Percentiles rank a stretch among this genome's conserved stretches.
Evolutionary conservation across 139 green algal species (phyloP).

Genomic region (Chloropicon primus): DNA sequence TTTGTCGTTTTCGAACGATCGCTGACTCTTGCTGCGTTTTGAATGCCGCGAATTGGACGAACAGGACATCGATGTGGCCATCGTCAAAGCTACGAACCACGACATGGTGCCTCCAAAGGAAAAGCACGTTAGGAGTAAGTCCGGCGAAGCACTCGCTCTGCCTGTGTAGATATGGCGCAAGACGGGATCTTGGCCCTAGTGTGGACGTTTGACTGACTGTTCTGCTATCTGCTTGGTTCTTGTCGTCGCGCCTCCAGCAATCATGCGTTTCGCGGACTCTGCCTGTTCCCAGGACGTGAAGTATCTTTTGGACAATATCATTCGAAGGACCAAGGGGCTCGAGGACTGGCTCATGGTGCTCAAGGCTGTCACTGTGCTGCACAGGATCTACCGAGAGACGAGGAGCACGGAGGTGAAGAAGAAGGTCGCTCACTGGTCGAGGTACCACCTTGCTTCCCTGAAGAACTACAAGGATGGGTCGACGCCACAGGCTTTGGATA

Average conservation of each 20-base stretch:
- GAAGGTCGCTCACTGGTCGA: neutral
- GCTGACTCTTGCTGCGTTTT: neutral
- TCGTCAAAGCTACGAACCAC: constrained; percentile 76
- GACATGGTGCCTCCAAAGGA: constrained; percentile 81
- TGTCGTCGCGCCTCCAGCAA: no score
- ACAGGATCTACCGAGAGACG: constrained; percentile 66
- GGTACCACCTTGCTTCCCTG: constrained; percentile 31
- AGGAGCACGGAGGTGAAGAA: neutral
- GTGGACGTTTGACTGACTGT: no score
- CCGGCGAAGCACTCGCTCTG: no score
- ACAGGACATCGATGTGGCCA: constrained; percentile 67
- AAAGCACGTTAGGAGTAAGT: constrained; percentile 86
- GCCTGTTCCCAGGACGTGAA: neutral
- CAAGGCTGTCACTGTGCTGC: constrained; percentile 71
- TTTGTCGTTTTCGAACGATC: neutral
- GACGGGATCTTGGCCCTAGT: neutral
- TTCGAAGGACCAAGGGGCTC: constrained; percentile 20
- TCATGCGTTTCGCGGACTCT: neutral
- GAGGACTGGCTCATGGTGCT: constrained; percentile 47
- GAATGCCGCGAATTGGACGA: no score
- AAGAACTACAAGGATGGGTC: constrained; percentile 57
- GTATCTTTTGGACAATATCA: constrained; percentile 29
- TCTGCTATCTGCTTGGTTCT: no score
- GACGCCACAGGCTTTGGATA: constrained; percentile 59
- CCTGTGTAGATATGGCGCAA: no score